Evolutionary conservation across 495 filamentous ascomycete genomes (phyloP).

Genomic region (Aspergillus kassunensis): DNA sequence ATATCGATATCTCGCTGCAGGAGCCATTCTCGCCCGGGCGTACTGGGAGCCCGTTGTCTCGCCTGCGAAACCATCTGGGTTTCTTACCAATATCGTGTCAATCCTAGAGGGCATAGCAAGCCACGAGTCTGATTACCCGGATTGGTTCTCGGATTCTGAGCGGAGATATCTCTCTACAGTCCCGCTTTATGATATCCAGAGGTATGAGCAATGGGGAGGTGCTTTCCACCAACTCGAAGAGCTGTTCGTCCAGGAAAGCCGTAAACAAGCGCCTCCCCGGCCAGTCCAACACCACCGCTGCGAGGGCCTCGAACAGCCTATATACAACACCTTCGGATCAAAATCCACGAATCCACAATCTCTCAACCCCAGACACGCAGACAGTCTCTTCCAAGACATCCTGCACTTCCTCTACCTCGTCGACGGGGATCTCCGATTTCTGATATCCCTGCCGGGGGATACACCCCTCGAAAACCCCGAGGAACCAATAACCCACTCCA

Average conservation of each 20-base stretch:
- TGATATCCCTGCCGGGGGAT: background rate
- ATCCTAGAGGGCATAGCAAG: background rate
- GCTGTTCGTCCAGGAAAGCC: constrained; percentile 2
- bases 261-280: background rate
- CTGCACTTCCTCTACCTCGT: constrained; percentile 3
- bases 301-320: background rate
- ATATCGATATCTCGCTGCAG: constrained; percentile 7
- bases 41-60: constrained; percentile 1
- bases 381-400: background rate
- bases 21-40: background rate
- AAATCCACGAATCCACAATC: background rate
- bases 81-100: background rate
- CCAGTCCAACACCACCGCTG: background rate
- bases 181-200: background rate
- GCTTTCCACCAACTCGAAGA: background rate
- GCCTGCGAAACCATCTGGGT: background rate
- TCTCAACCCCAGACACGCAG: background rate
- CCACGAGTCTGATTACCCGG: background rate
- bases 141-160: constrained; percentile 3
- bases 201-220: background rate
- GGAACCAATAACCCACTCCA: background rate
- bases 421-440: background rate
- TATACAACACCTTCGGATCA: background rate
- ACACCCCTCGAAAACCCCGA: background rate
- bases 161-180: background rate